phyloP scores from a whole-genome alignment of 78 protist species.

The Dictyostelium intermedium region DNA sequence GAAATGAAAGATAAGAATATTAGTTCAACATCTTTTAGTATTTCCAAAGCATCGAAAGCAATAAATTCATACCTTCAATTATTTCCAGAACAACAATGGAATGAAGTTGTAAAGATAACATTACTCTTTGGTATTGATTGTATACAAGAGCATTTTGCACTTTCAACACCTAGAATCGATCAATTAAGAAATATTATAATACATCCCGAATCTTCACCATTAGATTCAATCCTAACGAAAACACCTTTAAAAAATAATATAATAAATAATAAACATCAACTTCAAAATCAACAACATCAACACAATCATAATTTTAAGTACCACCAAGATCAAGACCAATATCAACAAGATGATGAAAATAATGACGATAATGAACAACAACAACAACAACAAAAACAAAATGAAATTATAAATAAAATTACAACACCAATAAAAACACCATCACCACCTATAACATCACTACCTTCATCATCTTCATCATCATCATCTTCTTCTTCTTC shows the following conservation, averaged over 20 bases:
- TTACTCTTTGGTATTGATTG: background rate
- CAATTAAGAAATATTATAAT: background rate
- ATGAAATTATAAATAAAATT: background rate
- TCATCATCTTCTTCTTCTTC: background rate
- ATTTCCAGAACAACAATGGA: background rate
- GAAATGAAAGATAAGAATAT: background rate
- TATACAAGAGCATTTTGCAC: slow-evolving; percentile 1
- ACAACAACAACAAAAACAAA: background rate
- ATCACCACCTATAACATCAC: background rate
- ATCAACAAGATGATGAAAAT: background rate
- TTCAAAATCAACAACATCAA: background rate
- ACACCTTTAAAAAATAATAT: background rate
- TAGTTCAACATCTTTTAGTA: background rate
- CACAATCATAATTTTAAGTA: background rate
- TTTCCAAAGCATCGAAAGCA: background rate
- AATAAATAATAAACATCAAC: background rate
- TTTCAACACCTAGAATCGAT: background rate
- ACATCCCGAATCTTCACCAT: slow-evolving; percentile 1
- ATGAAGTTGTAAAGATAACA: background rate
- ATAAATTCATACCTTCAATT: background rate
- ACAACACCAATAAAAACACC: slow-evolving; percentile 1
- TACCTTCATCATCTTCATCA: background rate
- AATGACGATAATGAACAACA: too few relatives aligned
- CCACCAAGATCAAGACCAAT: background rate
- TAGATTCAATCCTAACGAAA: background rate